These are phyloP conservation scores for Talaromyces sp. DNA, from an alignment of 2,329 filamentous ascomycete genomes.

Conservation along the genomic window DNA sequence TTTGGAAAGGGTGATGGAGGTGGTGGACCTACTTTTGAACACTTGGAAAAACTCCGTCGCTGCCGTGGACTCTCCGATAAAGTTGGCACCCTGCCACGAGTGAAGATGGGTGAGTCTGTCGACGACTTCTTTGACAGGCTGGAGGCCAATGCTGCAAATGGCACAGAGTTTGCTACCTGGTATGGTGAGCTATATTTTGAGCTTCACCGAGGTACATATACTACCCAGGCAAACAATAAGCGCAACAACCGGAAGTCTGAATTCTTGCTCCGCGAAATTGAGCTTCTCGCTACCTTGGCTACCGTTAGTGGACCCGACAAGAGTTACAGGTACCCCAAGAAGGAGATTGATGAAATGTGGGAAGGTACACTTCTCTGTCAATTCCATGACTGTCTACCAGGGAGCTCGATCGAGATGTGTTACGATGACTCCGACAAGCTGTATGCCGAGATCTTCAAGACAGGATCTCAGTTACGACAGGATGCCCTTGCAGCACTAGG, in stretches of 20 bases:
- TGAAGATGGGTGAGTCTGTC: slow-evolving; percentile 86
- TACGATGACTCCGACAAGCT: slow-evolving; percentile 94
- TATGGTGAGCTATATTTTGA: slow-evolving; percentile 98
- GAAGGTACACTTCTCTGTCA: slow-evolving; percentile 88
- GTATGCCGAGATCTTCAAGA: slow-evolving; percentile 80
- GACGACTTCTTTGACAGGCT: slow-evolving; percentile 91
- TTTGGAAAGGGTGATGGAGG: slow-evolving; percentile 98
- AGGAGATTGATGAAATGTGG: slow-evolving; percentile 95
- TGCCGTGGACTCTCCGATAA: slow-evolving; percentile 91
- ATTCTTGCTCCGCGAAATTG: slow-evolving; percentile 80
- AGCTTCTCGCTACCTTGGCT: slow-evolving; percentile 83
- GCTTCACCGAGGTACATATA: slow-evolving; percentile 94
- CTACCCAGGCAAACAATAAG: slow-evolving; percentile 97
- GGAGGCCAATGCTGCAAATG: slow-evolving; percentile 71
- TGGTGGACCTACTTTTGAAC: slow-evolving; percentile 89
- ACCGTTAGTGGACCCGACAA: slow-evolving; percentile 65
- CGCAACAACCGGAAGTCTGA: slow-evolving; percentile 87
- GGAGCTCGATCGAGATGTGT: slow-evolving; percentile 95
- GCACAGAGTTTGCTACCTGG: slow-evolving; percentile 84
- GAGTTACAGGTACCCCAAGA: slow-evolving; percentile 86
- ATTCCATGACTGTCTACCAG: slow-evolving; percentile 96
- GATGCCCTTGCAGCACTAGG: slow-evolving; percentile 71
- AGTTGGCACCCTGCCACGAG: slow-evolving; percentile 77
- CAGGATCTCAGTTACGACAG: slow-evolving; percentile 70
- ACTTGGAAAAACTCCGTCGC: slow-evolving; percentile 90